Evolutionary conservation across 2,329 filamentous ascomycete species (phyloP).

Genomic region (Chrysosphaeria jannelii): DNA sequence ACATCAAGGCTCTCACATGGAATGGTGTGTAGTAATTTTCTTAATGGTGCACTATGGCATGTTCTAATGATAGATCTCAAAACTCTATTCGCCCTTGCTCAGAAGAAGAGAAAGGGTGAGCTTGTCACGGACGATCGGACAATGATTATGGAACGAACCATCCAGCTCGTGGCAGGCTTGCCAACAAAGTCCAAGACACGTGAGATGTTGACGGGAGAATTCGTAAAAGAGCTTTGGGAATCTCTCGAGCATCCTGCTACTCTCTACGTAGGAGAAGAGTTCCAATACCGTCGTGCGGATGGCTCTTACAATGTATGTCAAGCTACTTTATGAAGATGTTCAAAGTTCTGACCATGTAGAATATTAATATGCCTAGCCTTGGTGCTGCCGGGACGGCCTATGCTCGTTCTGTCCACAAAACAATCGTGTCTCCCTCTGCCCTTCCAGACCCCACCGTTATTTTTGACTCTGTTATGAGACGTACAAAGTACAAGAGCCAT

Average conservation of each 20-base stretch:
- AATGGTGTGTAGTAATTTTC: too few species aligned
- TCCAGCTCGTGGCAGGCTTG: conserved; percentile 35
- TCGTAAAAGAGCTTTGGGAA: conserved; percentile 41
- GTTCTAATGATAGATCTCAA: conserved; percentile 6
- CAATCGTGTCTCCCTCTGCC: conserved; percentile 26
- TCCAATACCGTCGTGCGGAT: conserved; percentile 35
- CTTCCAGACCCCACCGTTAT: conserved; percentile 34
- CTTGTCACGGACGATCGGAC: conserved; percentile 42
- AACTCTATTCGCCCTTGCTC: conserved; percentile 29
- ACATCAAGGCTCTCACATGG: conserved; percentile 23
- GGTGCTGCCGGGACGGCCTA: conserved; percentile 39
- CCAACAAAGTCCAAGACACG: conserved; percentile 30
- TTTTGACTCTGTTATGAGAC: conserved; percentile 30
- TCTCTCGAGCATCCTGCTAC: conserved; percentile 42
- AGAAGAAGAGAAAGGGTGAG: conserved; percentile 29
- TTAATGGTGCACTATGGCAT: too few species aligned
- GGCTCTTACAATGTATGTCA: conserved; percentile 30
- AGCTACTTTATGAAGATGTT: not conserved
- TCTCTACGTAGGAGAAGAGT: conserved; percentile 29
- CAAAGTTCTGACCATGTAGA: conserved; percentile 11
- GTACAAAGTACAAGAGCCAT: conserved; percentile 21
- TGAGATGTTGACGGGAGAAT: conserved; percentile 30
- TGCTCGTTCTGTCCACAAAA: conserved; percentile 29
- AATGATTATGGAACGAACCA: conserved; percentile 45
- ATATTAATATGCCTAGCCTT: conserved; percentile 30